Conservation (phyloP, 352 stramenopile species). For the Globisporangium orthogonon region DNA sequence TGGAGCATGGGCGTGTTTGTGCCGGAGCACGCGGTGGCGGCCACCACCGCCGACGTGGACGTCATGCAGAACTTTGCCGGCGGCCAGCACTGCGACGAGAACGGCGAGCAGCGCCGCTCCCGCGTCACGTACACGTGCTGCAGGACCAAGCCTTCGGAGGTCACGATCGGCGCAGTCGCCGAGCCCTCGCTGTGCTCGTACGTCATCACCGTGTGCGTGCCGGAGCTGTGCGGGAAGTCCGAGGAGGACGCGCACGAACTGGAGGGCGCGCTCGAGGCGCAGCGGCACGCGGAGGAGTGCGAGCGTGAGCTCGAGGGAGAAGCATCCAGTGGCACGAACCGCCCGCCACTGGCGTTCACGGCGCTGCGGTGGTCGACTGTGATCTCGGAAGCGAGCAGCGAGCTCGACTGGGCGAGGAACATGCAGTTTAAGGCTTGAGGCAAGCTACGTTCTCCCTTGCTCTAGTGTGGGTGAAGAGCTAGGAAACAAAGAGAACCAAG, state of each 20-base stretch:
- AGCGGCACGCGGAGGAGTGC: constrained; percentile 40
- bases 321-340: background rate
- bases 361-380: constrained; percentile 72
- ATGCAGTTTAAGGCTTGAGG: constrained; percentile 55
- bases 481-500: no score
- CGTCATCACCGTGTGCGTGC: constrained; percentile 74
- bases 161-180: constrained; percentile 69
- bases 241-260: constrained; percentile 13
- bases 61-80: constrained; percentile 68
- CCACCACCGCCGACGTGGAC: constrained; percentile 23
- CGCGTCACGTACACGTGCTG: constrained; percentile 79
- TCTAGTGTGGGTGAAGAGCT: no score
- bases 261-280: constrained; percentile 15
- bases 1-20: constrained; percentile 82
- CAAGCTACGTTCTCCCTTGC: no score
- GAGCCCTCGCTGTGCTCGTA: constrained; percentile 80
- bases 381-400: constrained; percentile 79
- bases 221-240: constrained; percentile 48
- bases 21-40: constrained; percentile 16
- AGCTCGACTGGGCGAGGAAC: constrained; percentile 70
- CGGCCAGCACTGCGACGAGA: constrained; percentile 81
- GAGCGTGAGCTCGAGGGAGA: constrained; percentile 24
- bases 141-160: constrained; percentile 39
- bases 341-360: constrained; percentile 45
- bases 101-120: constrained; percentile 60